A percentile compares a stretch with the other conserved stretches of the same genome.
These are phyloP conservation scores for Acer saccharum DNA, from an alignment of 345 rosid genomes.

Conservation along the genomic window DNA sequence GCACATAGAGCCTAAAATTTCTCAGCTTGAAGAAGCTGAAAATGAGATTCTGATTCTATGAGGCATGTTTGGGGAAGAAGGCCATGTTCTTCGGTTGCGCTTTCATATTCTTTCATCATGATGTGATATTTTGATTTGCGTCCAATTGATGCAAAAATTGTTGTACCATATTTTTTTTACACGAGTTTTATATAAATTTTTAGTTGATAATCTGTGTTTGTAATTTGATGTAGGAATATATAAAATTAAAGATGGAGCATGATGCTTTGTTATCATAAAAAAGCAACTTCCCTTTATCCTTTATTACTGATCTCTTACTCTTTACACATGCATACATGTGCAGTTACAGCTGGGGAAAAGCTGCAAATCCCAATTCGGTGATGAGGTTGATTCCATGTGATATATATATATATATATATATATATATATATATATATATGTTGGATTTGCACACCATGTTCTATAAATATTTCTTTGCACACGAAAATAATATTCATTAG, in stretches of 20 bases:
- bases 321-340: background rate
- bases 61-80: constrained; percentile 1
- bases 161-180: background rate
- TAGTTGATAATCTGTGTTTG: background rate
- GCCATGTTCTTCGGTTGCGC: background rate
- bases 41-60: constrained; percentile 9
- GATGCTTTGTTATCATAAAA: background rate
- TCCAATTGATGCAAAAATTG: constrained; percentile 21
- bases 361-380: too few relatives aligned
- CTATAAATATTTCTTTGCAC: too few relatives aligned
- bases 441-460: too few relatives aligned
- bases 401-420: too few relatives aligned
- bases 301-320: background rate
- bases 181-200: background rate
- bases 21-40: constrained; percentile 11
- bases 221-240: too few relatives aligned
- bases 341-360: background rate
- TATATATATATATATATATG: too few relatives aligned
- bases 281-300: background rate
- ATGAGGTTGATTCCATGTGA: too few relatives aligned
- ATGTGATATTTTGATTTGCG: constrained; percentile 10
- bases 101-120: constrained; percentile 3
- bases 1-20: too few relatives aligned
- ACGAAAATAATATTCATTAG: too few relatives aligned
- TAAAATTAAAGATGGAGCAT: too few relatives aligned